Evolutionary conservation across 371 early-diverging fungal species (phyloP).

Genomic region (Mucor plumbeus): DNA sequence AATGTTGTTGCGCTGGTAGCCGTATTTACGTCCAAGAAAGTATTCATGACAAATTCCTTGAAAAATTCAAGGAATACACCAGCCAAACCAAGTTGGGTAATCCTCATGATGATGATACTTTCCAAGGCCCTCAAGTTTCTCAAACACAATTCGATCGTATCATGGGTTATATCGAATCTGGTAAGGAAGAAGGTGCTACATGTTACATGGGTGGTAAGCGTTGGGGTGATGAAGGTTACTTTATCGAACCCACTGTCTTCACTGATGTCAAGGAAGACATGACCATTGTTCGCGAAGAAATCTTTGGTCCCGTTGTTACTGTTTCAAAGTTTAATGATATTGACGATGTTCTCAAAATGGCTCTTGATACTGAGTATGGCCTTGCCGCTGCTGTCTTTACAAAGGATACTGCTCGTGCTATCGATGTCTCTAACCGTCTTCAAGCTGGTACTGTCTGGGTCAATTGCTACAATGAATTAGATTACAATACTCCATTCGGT

Average conservation of each 20-base stretch:
- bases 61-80: conserved; percentile 65
- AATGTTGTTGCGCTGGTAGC: conserved; percentile 84
- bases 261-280: conserved; percentile 56
- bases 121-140: conserved; percentile 82
- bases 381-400: conserved; percentile 87
- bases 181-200: conserved; percentile 58
- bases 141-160: conserved; percentile 75
- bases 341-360: conserved; percentile 73
- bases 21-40: conserved; percentile 83
- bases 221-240: conserved; percentile 56
- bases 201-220: conserved; percentile 53
- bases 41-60: conserved; percentile 77
- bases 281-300: conserved; percentile 73
- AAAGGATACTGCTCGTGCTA: conserved; percentile 68
- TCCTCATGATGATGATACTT: conserved; percentile 56
- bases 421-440: conserved; percentile 68
- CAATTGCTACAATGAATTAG: conserved; percentile 47
- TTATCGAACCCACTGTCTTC: conserved; percentile 57
- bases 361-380: conserved; percentile 77
- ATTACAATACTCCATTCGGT: conserved; percentile 74
- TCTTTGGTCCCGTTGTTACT: conserved; percentile 82
- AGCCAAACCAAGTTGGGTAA: conserved; percentile 64
- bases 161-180: conserved; percentile 58
- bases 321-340: conserved; percentile 68
- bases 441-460: conserved; percentile 70